Base-by-base conservation (phyloP, 306 rosid species). In the Erythrophleum fordii region DNA sequence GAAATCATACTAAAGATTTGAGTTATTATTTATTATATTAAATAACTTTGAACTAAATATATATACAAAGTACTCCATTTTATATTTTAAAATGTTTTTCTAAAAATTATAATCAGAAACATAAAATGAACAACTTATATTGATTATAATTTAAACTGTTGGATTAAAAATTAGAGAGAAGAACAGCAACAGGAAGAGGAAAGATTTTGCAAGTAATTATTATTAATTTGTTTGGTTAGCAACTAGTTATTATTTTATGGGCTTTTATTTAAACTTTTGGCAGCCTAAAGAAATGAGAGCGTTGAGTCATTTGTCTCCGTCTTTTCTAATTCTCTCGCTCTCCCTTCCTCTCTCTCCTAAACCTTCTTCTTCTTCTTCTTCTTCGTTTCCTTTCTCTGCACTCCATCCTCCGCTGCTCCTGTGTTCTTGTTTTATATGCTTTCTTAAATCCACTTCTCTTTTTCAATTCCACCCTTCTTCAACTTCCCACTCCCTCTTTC, bases 201-300 rank as follows among this genome's bases (percentile, higher is more conserved):
- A 35, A 29, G 69, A 65, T 68, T 23, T 22, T 39, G n/a, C 5
- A 5, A 17, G 11, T 42, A 20, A 42, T 46, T n/a, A 37, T n/a
- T 18, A 66, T 66, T 6, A 31, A 61, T 34, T 0, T 37, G 52
- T 12, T 67, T 41, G 72, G n/a, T 39, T 39, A 67, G n/a, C 79
- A 73, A 77, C 73, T 58, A 78, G 85, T 75, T 25, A 85, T 72
- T 85, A 86, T 78, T 71, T 67, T 69, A 77, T 29, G 42, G 41
- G 22, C 52, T 83, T 69, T 83, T 85, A 85, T 83, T 86, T 77
- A 87, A 83, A 77, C 81, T 85, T 80, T 88, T 79, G 76, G 69
- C 49, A 52, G 84, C 64, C 52, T 80, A 78, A 82, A 77, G 80
- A 88, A 81, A 91, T 80, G 91, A 73, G 89, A 83, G 89, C 89